Conservation (phyloP, 1,284 basidiomycete species). For the Microbotryomycetes sp. region DNA sequence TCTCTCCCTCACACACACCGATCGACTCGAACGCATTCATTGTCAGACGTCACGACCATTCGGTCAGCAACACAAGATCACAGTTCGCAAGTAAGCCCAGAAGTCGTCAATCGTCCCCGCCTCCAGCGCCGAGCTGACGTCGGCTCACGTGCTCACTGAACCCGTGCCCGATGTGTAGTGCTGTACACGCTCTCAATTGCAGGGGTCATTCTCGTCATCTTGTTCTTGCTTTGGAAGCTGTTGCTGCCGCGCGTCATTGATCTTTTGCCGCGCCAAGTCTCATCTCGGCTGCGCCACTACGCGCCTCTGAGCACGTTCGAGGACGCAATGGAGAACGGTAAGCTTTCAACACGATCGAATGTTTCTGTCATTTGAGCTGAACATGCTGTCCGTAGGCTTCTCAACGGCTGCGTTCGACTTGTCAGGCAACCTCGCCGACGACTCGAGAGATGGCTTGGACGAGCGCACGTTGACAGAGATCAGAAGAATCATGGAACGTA, state of each 20-base stretch:
- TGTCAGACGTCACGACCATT: no score
- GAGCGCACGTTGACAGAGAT: slow-evolving; percentile 27
- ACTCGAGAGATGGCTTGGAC: slow-evolving; percentile 27
- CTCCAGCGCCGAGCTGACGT: neutral
- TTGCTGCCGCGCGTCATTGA: slow-evolving; percentile 20
- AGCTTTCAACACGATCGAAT: neutral
- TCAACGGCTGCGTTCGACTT: slow-evolving; percentile 29
- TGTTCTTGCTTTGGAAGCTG: slow-evolving; percentile 19
- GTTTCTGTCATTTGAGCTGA: neutral
- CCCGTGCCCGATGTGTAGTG: neutral
- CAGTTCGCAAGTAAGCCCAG: no score
- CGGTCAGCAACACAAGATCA: no score
- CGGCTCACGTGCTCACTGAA: neutral
- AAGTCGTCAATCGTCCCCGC: no score
- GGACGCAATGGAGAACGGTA: slow-evolving; percentile 28
- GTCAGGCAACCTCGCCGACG: slow-evolving; percentile 20
- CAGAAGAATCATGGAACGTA: slow-evolving; percentile 28
- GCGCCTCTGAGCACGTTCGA: slow-evolving; percentile 26
- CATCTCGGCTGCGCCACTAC: slow-evolving; percentile 26
- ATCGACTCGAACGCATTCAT: no score
- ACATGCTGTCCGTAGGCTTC: slow-evolving; percentile 15
- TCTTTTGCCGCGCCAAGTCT: slow-evolving; percentile 17
- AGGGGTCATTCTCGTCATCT: slow-evolving; percentile 5
- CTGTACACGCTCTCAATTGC: slow-evolving; percentile 8
- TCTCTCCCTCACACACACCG: no score